Conservation (phyloP, 2,329 filamentous ascomycete species). For the Alternaria brassicicola region DNA sequence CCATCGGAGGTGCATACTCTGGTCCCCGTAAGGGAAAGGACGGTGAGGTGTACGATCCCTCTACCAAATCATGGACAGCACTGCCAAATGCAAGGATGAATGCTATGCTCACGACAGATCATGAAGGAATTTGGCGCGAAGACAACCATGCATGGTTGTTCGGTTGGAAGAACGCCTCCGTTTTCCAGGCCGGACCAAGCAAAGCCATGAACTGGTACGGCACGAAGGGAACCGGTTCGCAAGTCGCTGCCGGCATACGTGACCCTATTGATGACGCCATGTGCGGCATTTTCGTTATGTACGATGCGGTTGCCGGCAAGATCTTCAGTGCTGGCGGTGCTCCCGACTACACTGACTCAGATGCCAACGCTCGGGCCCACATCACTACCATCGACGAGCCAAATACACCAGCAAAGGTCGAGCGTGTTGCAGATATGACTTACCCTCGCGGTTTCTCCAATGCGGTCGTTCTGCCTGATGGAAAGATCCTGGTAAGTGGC, state of each 20-base stretch:
- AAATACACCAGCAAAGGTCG: constrained; percentile 23
- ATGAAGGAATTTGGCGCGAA: constrained; percentile 31
- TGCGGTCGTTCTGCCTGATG: constrained; percentile 36
- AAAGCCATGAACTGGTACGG: constrained; percentile 37
- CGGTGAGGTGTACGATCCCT: constrained; percentile 30
- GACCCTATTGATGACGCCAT: constrained; percentile 29
- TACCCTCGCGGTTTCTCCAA: constrained; percentile 34
- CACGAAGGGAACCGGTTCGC: constrained; percentile 25
- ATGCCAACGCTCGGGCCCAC: constrained; percentile 29
- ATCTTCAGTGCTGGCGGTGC: constrained; percentile 34
- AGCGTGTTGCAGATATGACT: constrained; percentile 34
- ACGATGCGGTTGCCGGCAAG: constrained; percentile 30
- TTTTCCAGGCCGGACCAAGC: constrained; percentile 34
- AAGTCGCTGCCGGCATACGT: constrained; percentile 26
- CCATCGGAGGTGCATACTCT: constrained; percentile 36
- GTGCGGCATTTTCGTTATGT: constrained; percentile 36
- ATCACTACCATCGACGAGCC: constrained; percentile 29
- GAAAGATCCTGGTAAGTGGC: constrained; percentile 34
- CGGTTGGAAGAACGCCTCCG: constrained; percentile 25
- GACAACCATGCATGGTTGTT: constrained; percentile 37
- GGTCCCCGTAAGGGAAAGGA: constrained; percentile 31
- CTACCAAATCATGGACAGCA: constrained; percentile 29
- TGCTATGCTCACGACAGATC: constrained; percentile 31
- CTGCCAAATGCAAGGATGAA: constrained; percentile 23
- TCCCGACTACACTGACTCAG: constrained; percentile 31